Percentiles rank a stretch among this genome's conserved stretches.
Evolutionary conservation across 768 basidiomycete species (phyloP).

Genomic region (Leucocoprinus sp.): DNA sequence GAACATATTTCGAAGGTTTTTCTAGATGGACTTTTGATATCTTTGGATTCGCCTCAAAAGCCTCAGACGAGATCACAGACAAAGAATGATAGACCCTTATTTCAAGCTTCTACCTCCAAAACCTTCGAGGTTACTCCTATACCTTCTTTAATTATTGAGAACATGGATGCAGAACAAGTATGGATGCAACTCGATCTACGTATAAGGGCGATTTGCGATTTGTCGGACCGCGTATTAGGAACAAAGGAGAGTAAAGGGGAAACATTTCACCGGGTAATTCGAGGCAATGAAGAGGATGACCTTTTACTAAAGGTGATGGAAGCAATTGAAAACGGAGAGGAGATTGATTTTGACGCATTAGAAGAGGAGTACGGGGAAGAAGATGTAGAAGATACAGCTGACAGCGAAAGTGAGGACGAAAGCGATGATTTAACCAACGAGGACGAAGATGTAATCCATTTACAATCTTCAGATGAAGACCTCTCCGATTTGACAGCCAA

Average conservation of each 20-base stretch:
- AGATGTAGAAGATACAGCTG: conserved; percentile 17
- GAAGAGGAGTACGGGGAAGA: conserved; percentile 14
- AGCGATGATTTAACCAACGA: conserved; percentile 12
- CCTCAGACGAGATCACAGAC: conserved; percentile 70
- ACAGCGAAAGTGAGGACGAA: conserved; percentile 15
- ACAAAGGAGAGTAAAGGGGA: conserved; percentile 29
- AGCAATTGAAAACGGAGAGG: conserved; percentile 86
- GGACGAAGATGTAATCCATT: conserved; percentile 21
- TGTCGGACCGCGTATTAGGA: conserved; percentile 58
- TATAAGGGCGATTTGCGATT: conserved; percentile 57
- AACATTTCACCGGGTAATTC: background rate
- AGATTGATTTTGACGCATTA: conserved; percentile 39
- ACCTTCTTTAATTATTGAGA: conserved; percentile 62
- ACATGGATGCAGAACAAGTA: conserved; percentile 78
- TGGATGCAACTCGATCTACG: conserved; percentile 93
- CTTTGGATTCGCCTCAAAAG: conserved; percentile 57
- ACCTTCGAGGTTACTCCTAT: conserved; percentile 61
- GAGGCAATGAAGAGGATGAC: conserved; percentile 68
- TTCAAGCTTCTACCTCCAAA: conserved; percentile 22
- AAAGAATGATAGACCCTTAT: conserved; percentile 33
- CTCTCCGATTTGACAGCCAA: conserved; percentile 13
- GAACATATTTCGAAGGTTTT: conserved; percentile 60
- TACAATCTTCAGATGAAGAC: conserved; percentile 31
- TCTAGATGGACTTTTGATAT: conserved; percentile 57
- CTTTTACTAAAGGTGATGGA: conserved; percentile 88